Percentiles rank a stretch among this genome's conserved stretches.
Evolutionary conservation across 192 early-diverging fungal genomes (phyloP).

Genomic region (Mortierella hygrophila): DNA sequence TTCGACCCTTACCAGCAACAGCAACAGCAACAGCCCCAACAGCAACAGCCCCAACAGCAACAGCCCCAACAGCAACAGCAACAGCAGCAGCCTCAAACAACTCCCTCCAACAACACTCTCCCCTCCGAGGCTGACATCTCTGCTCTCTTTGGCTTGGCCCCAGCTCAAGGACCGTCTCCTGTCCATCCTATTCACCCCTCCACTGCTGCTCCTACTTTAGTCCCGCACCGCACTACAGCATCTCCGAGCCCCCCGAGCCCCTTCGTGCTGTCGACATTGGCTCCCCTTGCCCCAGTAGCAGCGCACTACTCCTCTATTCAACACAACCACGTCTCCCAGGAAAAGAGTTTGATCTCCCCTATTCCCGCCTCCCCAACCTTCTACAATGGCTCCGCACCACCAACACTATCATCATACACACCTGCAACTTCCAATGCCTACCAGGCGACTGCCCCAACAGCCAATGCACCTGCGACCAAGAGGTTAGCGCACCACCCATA

Average conservation of each 20-base stretch:
- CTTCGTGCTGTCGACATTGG: neutral
- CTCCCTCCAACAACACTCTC: neutral
- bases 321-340: slow-evolving; percentile 16
- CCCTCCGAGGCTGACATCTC: slow-evolving; percentile 45
- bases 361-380: slow-evolving; percentile 8
- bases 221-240: neutral
- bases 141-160: slow-evolving; percentile 45
- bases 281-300: slow-evolving; percentile 19
- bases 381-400: neutral
- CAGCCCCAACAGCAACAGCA: neutral
- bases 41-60: neutral
- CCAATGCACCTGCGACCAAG: neutral
- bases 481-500: neutral
- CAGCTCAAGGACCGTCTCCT: neutral
- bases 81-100: neutral
- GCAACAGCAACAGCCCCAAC: neutral
- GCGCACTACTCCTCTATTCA: slow-evolving; percentile 22
- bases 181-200: neutral
- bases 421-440: neutral
- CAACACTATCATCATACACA: neutral
- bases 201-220: neutral
- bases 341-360: slow-evolving; percentile 24
- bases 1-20: slow-evolving; percentile 11
- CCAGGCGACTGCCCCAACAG: neutral
- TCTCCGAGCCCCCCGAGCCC: neutral